phyloP scores from a whole-genome alignment of 2,329 filamentous ascomycete species.

The Akanthomyces lecanii region DNA sequence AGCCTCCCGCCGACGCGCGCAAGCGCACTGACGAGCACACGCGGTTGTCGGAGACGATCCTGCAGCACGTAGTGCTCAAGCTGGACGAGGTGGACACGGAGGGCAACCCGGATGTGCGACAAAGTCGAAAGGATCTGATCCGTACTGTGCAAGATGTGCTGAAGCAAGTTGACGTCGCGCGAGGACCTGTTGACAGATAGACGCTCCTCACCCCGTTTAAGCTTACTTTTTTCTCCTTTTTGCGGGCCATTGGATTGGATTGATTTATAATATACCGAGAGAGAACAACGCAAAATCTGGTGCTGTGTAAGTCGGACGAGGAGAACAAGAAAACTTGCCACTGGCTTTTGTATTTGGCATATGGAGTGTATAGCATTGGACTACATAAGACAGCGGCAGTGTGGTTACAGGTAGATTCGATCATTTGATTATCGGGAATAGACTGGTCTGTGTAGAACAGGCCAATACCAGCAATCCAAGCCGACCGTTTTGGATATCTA shows the following conservation, averaged over 20 bases:
- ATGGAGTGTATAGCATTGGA: constrained; percentile 4
- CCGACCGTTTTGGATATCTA: constrained; percentile 1
- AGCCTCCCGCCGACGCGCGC: constrained; percentile 61
- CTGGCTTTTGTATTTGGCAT: not conserved
- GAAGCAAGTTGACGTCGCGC: constrained; percentile 55
- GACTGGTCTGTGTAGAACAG: not conserved
- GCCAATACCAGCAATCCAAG: not conserved
- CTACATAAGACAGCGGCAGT: not conserved
- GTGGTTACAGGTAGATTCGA: constrained; percentile 3
- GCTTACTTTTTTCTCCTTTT: not conserved
- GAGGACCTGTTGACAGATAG: constrained; percentile 20
- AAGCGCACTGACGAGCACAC: constrained; percentile 72
- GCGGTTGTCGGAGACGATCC: constrained; percentile 68
- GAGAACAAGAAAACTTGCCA: not conserved
- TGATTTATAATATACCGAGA: not conserved
- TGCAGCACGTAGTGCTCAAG: constrained; percentile 73
- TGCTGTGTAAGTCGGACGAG: not conserved
- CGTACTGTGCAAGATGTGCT: constrained; percentile 64
- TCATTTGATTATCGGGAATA: not conserved
- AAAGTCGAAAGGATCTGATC: constrained; percentile 68
- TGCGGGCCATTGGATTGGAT: not conserved
- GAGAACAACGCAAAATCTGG: not conserved
- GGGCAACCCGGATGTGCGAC: constrained; percentile 61
- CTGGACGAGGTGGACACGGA: constrained; percentile 72
- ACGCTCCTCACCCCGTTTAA: not conserved